Base-by-base conservation (phyloP, 169 alveolate species). In the Neospora caninum region DNA sequence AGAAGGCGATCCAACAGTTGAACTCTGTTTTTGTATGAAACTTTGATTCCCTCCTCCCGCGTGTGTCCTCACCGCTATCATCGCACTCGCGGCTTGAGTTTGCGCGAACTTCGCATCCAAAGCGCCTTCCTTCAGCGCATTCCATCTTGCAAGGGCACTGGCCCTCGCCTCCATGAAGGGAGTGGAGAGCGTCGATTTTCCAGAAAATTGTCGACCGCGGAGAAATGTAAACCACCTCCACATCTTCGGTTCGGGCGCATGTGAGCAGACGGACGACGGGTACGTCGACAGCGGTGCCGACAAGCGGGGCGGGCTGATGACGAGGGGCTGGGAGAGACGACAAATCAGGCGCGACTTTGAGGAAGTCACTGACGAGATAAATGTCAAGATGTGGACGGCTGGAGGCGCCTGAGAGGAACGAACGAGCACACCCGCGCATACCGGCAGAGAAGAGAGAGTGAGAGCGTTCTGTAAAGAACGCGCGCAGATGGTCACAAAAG, bases 131-230 rank as follows among this genome's bases (percentile, higher is more conserved):
- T 49, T 29, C 73, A 64, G 73, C 16, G 31, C n/a, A 1, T 27
- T 16, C 73, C 73, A 27, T 29, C 4, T 64, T 4, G 73, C 73
- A 16, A 4, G 0, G 73, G 7, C 31, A 7, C 73, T 13, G 34
- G n/a, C 1, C 25, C 34, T 10, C 73, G 31, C 20, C 86, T 13
- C 31, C 86, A n/a, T 78, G 86, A 10, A 78, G 45, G 10, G 86
- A 25, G 38, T 38, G 89, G 89, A 41, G n/a, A 41, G 2, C 25
- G 10, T 53, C 89, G 16, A 93, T 49, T 54, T 87, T 41, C 95
- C 95, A 93, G n/a, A 93, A 70, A 29, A 89, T 93, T 16, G 89
- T 92, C 27, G 93, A 67, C 41, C 95, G 92, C 42, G 88, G 83
- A 42, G 93, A n/a, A 16, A 93, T 83, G 67, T 84, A 86, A 31